Evolutionary conservation across 345 rosid species (phyloP).

Genomic region (Raphanus sativus): DNA sequence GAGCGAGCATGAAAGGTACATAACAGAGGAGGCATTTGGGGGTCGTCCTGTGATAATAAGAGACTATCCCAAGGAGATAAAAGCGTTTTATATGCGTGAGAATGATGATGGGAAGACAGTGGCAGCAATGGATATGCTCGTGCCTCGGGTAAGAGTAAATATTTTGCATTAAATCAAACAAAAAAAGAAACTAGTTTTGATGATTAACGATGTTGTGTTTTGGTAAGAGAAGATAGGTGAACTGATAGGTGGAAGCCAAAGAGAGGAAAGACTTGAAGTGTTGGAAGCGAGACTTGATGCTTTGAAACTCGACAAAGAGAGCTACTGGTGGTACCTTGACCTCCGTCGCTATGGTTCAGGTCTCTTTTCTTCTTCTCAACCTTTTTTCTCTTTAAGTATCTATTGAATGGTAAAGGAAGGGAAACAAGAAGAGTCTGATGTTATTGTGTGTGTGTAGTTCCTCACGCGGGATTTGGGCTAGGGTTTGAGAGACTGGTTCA

Average conservation of each 20-base stretch:
- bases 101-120: constrained; percentile 97
- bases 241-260: constrained; percentile 98
- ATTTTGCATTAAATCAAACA: background rate
- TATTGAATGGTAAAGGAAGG: background rate
- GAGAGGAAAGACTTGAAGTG: constrained; percentile 88
- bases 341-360: constrained; percentile 97
- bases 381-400: background rate
- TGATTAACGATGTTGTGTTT: background rate
- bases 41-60: constrained; percentile 88
- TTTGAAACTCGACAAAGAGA: constrained; percentile 71
- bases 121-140: constrained; percentile 98
- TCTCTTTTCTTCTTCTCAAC: constrained; percentile 20
- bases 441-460: constrained; percentile 54
- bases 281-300: constrained; percentile 82
- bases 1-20: constrained; percentile 98
- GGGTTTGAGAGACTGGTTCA: constrained; percentile 98
- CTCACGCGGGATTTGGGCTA: constrained; percentile 94
- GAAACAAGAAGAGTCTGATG: constrained; percentile 8
- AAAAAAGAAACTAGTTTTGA: background rate
- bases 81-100: constrained; percentile 97
- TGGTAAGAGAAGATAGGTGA: constrained; percentile 66
- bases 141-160: constrained; percentile 71
- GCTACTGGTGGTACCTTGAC: constrained; percentile 99
- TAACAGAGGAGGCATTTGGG: constrained; percentile 83
- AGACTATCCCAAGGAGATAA: constrained; percentile 98